Conservation (phyloP, 2,329 filamentous ascomycete genomes). For the Ophiocordyceps camponoti-leonardi region DNA sequence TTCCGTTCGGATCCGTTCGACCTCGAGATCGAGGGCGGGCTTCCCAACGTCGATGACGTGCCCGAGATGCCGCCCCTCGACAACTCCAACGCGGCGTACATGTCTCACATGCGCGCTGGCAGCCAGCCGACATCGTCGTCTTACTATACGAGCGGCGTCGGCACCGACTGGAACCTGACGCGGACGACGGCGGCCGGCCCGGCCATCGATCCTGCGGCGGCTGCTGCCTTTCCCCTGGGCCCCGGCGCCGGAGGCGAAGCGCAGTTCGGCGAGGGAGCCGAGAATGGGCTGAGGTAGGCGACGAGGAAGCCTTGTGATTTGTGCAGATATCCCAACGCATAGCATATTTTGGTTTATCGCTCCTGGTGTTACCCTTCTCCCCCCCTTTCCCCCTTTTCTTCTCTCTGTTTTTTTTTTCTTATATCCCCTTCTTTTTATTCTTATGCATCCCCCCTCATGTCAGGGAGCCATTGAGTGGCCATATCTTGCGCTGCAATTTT, state of each 20-base stretch:
- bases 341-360: too few relatives aligned
- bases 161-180: slow-evolving; percentile 18
- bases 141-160: slow-evolving; percentile 34
- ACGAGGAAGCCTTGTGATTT: not conserved
- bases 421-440: not conserved
- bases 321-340: not conserved
- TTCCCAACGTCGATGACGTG: slow-evolving; percentile 6
- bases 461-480: not conserved
- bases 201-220: not conserved
- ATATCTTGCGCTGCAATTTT: not conserved
- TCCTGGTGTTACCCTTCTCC: too few relatives aligned
- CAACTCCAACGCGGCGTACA: slow-evolving; percentile 23
- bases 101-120: slow-evolving; percentile 25
- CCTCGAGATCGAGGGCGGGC: slow-evolving; percentile 26
- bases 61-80: slow-evolving; percentile 7
- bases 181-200: slow-evolving; percentile 3
- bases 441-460: not conserved
- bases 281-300: not conserved
- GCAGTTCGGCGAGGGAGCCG: not conserved
- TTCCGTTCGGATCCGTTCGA: slow-evolving; percentile 50
- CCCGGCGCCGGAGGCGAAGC: not conserved
- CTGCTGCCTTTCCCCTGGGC: not conserved
- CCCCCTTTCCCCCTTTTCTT: not conserved
- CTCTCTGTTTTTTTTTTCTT: not conserved
- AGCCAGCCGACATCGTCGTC: slow-evolving; percentile 16